These are phyloP conservation scores for Sinapis alba DNA, from an alignment of 441 rosid genomes.

Conservation along the genomic window DNA sequence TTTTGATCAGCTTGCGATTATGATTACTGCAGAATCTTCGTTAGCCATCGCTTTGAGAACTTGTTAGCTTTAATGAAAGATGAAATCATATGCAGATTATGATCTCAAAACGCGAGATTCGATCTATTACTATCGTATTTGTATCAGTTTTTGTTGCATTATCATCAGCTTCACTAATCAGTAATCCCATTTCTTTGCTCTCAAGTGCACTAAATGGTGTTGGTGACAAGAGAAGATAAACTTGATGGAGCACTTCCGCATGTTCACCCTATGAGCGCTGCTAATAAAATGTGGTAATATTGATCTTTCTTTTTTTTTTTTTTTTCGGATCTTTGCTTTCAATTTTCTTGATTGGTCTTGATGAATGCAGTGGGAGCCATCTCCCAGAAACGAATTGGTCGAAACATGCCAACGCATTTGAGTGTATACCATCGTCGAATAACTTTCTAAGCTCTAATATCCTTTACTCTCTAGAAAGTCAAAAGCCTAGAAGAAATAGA, in stretches of 20 bases:
- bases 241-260: conserved; percentile 1
- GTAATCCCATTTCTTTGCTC: neutral
- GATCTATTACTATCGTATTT: neutral
- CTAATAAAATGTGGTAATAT: conserved; percentile 39
- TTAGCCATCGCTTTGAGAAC: neutral
- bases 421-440: conserved; percentile 38
- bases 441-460: conserved; percentile 56
- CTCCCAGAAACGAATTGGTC: conserved; percentile 59
- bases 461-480: conserved; percentile 61
- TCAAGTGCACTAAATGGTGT: conserved; percentile 1
- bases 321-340: neutral
- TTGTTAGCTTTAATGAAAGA: neutral
- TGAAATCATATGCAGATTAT: neutral
- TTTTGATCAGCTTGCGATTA: neutral
- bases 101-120: neutral
- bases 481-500: conserved; percentile 50
- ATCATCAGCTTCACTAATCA: conserved; percentile 8
- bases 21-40: conserved; percentile 10
- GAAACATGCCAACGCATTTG: conserved; percentile 54
- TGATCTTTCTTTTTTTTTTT: conserved; percentile 4
- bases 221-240: conserved; percentile 5
- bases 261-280: conserved; percentile 40
- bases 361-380: conserved; percentile 46
- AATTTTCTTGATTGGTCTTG: conserved; percentile 15
- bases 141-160: conserved; percentile 8